Evolutionary conservation across 495 filamentous ascomycete species (phyloP), one percentile per base, ranked within the genome.

Genomic region (Ascobolus immersus): DNA sequence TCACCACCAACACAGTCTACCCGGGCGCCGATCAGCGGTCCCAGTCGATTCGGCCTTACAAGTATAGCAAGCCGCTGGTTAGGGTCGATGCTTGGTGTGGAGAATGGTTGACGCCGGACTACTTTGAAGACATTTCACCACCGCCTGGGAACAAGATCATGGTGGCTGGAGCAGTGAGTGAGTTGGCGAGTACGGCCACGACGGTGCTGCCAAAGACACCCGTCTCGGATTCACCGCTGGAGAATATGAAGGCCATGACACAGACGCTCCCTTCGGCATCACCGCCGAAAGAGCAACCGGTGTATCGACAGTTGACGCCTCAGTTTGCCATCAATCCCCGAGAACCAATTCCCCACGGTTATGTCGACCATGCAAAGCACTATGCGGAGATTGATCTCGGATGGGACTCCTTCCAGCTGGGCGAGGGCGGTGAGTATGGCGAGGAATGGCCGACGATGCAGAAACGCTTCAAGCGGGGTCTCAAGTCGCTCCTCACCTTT

Each of bases 371-470:
- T 53, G 82, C 89, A n/a, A 69, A 79, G 28, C 75, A 93, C 42
- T 74, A 75, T 4, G 64, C 76, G 4, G 67, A 72, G 25, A 63
- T 91, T 11, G 89, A 94, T 52, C 84, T 75, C 45, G 74, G 79
- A 45, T 99, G 86, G 86, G 81, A 99, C 42, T 91, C 80, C 39
- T 84, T 77, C 59, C 64, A 73, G 26, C 91, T 84, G 73, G 86
- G 81, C 10, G 64, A 76, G 41, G 86, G 86, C 1, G 89, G 81
- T 8, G 65, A 74, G 15, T 75, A 77, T 39, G 80, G 76, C 0
- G 86, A 99, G 47, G 86, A 94, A 53, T 99, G 86, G 86, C 73
- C 77, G 23, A 52, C 62, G 3, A 93, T 99, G 84, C 89, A 94
- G 49, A 72, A 67, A 45, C 64, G 86, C 14, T 86, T 94, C 37